These are phyloP conservation scores for Tylopilus subfusipes DNA, from an alignment of 768 basidiomycete species.

Conservation along the genomic window DNA sequence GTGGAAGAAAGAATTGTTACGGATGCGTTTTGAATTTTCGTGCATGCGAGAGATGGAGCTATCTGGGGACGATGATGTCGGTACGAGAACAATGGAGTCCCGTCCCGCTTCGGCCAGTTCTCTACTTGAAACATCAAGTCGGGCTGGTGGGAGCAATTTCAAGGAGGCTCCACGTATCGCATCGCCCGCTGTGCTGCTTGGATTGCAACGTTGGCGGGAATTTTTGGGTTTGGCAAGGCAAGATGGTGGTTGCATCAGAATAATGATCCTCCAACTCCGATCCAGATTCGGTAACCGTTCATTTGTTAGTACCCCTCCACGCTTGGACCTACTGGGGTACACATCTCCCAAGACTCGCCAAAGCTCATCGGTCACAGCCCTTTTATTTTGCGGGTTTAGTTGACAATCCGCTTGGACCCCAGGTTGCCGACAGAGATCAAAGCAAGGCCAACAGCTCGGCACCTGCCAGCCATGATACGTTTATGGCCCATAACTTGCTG, in stretches of 20 bases:
- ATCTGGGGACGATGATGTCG: background rate
- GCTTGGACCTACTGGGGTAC: background rate
- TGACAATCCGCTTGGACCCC: constrained; percentile 2
- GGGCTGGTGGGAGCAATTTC: too few species aligned
- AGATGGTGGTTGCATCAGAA: too few species aligned
- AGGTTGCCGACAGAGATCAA: constrained; percentile 11
- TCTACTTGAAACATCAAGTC: too few species aligned
- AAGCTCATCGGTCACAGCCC: too few species aligned
- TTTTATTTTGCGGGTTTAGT: background rate
- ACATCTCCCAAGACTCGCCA: background rate
- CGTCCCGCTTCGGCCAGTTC: background rate
- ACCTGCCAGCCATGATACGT: constrained; percentile 1
- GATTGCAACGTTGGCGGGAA: too few species aligned
- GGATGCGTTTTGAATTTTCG: background rate
- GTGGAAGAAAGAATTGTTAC: too few species aligned
- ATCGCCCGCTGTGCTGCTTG: too few species aligned
- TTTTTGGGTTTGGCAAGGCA: too few species aligned
- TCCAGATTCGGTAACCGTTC: too few species aligned
- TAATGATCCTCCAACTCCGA: too few species aligned
- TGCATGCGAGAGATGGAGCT: background rate
- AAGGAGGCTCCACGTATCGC: too few species aligned
- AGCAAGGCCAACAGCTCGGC: constrained; percentile 18
- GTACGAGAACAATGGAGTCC: background rate
- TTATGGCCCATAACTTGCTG: background rate
- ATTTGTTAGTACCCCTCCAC: too few species aligned